Evolutionary conservation across 345 rosid genomes (phyloP), one percentile per base, ranked within the genome.

Genomic region (Excoecaria agallocha): DNA sequence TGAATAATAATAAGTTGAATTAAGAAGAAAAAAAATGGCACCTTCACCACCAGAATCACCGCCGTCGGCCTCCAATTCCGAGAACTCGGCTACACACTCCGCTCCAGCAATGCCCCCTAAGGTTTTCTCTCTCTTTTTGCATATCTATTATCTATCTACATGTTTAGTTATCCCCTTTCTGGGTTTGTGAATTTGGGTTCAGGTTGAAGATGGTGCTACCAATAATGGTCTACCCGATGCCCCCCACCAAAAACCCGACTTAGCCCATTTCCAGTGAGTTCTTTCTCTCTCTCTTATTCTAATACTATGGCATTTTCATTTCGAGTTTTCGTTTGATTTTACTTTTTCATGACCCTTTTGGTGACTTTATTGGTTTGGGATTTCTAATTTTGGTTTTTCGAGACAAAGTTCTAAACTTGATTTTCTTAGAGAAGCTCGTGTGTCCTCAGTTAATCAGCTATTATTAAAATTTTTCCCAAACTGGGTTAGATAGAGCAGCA

Each of bases 261-360:
- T 54, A 1, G 25, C 76, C 13, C 70, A 74, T 65, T 74, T 74
- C 37, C 63, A 66, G 76, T 74, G 13, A 74, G 76, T 50, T 62
- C 55, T 48, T 12, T 19, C 45, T 55, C 19, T 46, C 9, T n/a
- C 8, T 38, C 7, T 64, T 38, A 1, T 37, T 2, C 46, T 35
- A 30, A 6, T 55, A 19, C 59, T 55, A 5, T 55, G 24, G 25
- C 11, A 55, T 55, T 58, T 24, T 10, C 62, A 9, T 16, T 4
- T 63, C 17, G n/a, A 37, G 17, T 63, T 38, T 7, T 17, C 15
- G 12, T 63, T 63, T 6, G 1, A 30, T 30, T 30, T 30, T 30
- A 30, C 1, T 30, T 30, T 2, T 30, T 30, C 30, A 30, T 30
- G 30, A 30, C 30, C 30, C 30, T 30, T 30, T 30, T 30, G 30